These are phyloP conservation scores for Sextonia rubra DNA, from an alignment of 164 flowering plant genomes.

Conservation along the genomic window DNA sequence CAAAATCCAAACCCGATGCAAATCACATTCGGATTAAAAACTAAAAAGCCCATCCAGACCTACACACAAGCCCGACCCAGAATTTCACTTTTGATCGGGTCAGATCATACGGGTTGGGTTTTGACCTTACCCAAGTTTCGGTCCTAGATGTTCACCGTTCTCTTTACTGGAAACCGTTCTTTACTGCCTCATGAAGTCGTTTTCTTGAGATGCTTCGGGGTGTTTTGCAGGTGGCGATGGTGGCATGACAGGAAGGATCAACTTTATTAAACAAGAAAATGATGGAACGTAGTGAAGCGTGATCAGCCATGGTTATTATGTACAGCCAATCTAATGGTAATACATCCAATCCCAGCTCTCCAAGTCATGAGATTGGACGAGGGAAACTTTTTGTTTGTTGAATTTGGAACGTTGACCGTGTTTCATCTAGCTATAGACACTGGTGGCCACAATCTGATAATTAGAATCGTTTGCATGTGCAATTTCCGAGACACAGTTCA, in stretches of 20 bases:
- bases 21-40: too few relatives aligned
- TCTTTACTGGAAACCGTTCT: not conserved
- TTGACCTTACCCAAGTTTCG: not conserved
- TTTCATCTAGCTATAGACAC: too few relatives aligned
- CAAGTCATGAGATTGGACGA: not conserved
- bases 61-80: too few relatives aligned
- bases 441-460: too few relatives aligned
- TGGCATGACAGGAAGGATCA: slow-evolving; percentile 50
- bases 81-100: too few relatives aligned
- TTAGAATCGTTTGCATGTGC: too few relatives aligned
- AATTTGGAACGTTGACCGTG: not conserved
- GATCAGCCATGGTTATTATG: not conserved
- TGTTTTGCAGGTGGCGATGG: slow-evolving; percentile 81
- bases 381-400: not conserved
- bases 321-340: not conserved
- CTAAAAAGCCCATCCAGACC: too few relatives aligned
- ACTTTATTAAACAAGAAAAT: slow-evolving; percentile 40
- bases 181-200: not conserved
- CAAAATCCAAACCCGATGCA: too few relatives aligned
- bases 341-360: not conserved
- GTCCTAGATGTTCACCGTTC: too few relatives aligned
- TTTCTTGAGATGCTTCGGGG: slow-evolving; percentile 1
- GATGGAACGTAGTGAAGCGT: not conserved
- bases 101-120: not conserved
- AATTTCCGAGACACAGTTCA: too few relatives aligned